phyloP scores from a whole-genome alignment of 140 eudicot genomes.

The Stevia rebaudiana region DNA sequence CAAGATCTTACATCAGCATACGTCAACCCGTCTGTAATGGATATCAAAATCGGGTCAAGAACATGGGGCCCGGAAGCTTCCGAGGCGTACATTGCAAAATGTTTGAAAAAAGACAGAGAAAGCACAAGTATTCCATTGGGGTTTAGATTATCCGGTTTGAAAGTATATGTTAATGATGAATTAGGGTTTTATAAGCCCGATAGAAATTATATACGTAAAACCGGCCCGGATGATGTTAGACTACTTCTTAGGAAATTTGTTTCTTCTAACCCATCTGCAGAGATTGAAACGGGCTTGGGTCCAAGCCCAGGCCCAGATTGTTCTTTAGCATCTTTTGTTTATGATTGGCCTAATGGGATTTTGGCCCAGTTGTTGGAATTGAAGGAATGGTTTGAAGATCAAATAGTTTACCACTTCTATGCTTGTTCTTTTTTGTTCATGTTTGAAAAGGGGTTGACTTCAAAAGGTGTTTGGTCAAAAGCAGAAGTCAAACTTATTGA shows the following conservation, averaged over 20 bases:
- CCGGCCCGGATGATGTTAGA: slow-evolving; percentile 48
- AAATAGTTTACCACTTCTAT: slow-evolving; percentile 62
- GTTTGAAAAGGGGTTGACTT: slow-evolving; percentile 53
- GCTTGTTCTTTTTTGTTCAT: slow-evolving; percentile 61
- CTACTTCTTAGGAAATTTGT: slow-evolving; percentile 52
- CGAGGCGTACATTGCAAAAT: slow-evolving; percentile 57
- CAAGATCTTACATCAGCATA: slow-evolving; percentile 48
- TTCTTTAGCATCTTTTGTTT: slow-evolving; percentile 48
- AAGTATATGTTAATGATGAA: slow-evolving; percentile 33
- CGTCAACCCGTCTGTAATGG: slow-evolving; percentile 63
- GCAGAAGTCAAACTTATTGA: slow-evolving; percentile 70
- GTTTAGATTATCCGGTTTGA: slow-evolving; percentile 69
- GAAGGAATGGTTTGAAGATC: slow-evolving; percentile 87
- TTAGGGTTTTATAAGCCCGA: slow-evolving; percentile 65
- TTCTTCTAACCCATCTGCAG: slow-evolving; percentile 35
- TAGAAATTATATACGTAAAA: slow-evolving; percentile 29
- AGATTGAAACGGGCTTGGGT: neutral
- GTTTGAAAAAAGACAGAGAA: slow-evolving; percentile 58
- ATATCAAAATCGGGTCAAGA: slow-evolving; percentile 77
- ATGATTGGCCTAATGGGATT: slow-evolving; percentile 65
- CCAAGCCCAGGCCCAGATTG: slow-evolving; percentile 42
- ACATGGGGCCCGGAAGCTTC: slow-evolving; percentile 73
- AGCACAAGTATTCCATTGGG: slow-evolving; percentile 57
- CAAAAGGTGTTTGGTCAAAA: slow-evolving; percentile 29
- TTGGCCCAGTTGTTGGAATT: slow-evolving; percentile 69